phyloP scores from a whole-genome alignment of 2,329 filamentous ascomycete genomes.

The Calonectria hawksworthii region DNA sequence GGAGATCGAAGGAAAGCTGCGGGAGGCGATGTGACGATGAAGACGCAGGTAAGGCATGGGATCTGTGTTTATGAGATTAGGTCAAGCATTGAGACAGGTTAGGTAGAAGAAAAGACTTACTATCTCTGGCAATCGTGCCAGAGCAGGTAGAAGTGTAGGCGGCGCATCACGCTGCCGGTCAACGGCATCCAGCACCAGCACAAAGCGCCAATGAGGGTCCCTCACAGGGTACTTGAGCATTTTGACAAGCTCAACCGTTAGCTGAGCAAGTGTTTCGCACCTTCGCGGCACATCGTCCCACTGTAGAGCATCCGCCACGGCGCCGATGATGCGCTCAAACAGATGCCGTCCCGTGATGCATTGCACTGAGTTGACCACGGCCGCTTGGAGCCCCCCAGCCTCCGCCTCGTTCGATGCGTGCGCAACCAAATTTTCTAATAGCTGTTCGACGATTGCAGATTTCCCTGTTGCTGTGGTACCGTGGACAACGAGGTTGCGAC shows the following conservation, averaged over 20 bases:
- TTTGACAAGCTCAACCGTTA: conserved; percentile 79
- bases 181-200: conserved; percentile 89
- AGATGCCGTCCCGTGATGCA: conserved; percentile 85
- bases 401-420: conserved; percentile 29
- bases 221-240: conserved; percentile 66
- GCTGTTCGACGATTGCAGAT: conserved; percentile 75
- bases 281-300: conserved; percentile 66
- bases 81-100: neutral
- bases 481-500: conserved; percentile 82
- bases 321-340: conserved; percentile 77
- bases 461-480: conserved; percentile 92
- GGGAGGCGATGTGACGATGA: conserved; percentile 81
- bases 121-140: conserved; percentile 85
- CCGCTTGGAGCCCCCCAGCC: conserved; percentile 62
- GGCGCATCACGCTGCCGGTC: conserved; percentile 87
- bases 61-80: conserved; percentile 68
- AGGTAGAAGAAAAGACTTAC: conserved; percentile 61
- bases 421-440: conserved; percentile 46
- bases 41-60: conserved; percentile 80
- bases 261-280: conserved; percentile 85
- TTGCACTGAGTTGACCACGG: conserved; percentile 78
- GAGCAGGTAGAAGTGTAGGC: conserved; percentile 81
- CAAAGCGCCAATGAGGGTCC: conserved; percentile 70
- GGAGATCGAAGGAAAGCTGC: conserved; percentile 78
- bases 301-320: conserved; percentile 67